A percentile compares a stretch with the other conserved stretches of the same genome.
These are phyloP conservation scores for Haplographium delicatum DNA, from an alignment of 495 filamentous ascomycete species.

Conservation along the genomic window DNA sequence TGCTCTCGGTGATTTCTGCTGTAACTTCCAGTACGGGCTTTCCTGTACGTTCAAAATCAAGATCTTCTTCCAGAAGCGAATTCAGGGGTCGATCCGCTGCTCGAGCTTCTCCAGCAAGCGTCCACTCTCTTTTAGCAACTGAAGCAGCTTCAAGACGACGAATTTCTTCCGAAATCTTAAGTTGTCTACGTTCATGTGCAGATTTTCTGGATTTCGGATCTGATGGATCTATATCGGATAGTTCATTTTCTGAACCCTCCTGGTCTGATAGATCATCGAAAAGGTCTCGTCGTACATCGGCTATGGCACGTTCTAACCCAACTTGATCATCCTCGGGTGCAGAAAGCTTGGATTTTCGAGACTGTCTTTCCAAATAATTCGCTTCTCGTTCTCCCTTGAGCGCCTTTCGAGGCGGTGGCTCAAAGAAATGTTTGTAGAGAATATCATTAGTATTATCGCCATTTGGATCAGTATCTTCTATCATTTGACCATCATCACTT, in stretches of 20 bases:
- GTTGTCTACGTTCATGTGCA: conserved; percentile 80
- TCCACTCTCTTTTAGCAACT: conserved; percentile 89
- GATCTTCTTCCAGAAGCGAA: conserved; percentile 87
- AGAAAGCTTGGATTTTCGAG: conserved; percentile 27
- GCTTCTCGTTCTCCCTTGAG: conserved; percentile 40
- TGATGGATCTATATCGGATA: conserved; percentile 49
- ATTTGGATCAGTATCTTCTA: conserved; percentile 43
- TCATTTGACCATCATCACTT: conserved; percentile 41
- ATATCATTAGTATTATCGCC: conserved; percentile 74
- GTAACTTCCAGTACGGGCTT: conserved; percentile 95
- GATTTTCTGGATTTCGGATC: conserved; percentile 58
- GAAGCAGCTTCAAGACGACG: conserved; percentile 82
- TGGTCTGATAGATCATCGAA: conserved; percentile 75
- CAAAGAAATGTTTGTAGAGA: conserved; percentile 87
- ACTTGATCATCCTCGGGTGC: conserved; percentile 40
- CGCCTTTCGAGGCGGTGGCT: conserved; percentile 68
- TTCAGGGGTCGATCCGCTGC: conserved; percentile 80
- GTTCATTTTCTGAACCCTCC: conserved; percentile 48
- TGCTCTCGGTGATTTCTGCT: conserved; percentile 84
- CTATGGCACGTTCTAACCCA: conserved; percentile 82
- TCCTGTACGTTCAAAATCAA: conserved; percentile 93
- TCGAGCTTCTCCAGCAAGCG: conserved; percentile 79
- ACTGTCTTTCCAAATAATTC: conserved; percentile 26
- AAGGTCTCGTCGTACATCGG: conserved; percentile 81
- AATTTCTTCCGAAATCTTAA: conserved; percentile 82